Base-by-base conservation (phyloP, 2,329 filamentous ascomycete genomes). In the Pseudogymnoascus sp. region DNA sequence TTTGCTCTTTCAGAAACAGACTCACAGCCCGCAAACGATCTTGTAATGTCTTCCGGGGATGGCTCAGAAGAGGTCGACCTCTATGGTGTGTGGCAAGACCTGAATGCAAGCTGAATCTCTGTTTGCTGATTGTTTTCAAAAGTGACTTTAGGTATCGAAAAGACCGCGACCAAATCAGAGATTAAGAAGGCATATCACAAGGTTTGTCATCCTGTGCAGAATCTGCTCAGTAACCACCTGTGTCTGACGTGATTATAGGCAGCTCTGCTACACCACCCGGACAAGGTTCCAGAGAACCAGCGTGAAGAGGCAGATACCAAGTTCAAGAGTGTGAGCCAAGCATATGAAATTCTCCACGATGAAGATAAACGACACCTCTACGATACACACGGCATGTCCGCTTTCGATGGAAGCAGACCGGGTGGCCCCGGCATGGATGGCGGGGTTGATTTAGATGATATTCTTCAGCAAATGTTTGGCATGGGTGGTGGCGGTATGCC, bases 131-230 rank as follows among this genome's bases (percentile, higher is more conserved):
- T 62, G 8, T 42, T n/a, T 62, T 66, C 63, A 72, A 96, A 9
- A 60, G 93, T 88, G 78, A 82, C 96, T 70, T 86, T 97, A 66
- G 89, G 86, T 65, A 84, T 97, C 70, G 80, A 87, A 61, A 88
- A 83, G 74, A 79, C 79, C 66, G 90, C 93, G 61, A 87, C 82
- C 66, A 88, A 88, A 71, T 85, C 88, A 63, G 90, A 96, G 71
- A 89, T 97, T 77, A 96, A 95, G 76, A 96, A 96, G 78, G 93
- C 93, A 66, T 97, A 97, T 79, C 89, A 93, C 78, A 97, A 96
- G 84, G 93, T 93, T 70, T 70, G 78, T 73, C 60, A 64, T 49
- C 38, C 63, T 62, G 25, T 59, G 36, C 59, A 62, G 61, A 61
- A 60, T 31, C 40, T 42, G 25, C 25, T 12, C 6, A 16, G 34